Base-by-base conservation (phyloP, 768 basidiomycete genomes). In the Lentinula boryana region DNA sequence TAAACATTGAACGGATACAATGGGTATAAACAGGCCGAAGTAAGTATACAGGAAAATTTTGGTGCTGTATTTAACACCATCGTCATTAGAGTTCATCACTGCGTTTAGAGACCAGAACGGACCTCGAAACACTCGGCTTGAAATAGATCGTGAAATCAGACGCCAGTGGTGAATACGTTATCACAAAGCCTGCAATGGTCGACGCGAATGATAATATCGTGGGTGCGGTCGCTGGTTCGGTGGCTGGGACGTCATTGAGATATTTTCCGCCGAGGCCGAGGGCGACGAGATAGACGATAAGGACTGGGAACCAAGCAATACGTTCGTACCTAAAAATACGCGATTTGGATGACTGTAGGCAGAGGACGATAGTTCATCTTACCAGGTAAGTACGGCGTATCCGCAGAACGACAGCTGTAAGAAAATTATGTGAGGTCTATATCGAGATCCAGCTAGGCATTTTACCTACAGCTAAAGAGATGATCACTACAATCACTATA, bases 81-180 rank as follows among this genome's bases (percentile, higher is more conserved):
- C 23, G 40, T 16, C 21, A 27, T 3, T 41, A 32, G 3, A 36
- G 10, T 16, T 21, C 36, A 23, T n/a, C 10, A 13, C 13, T 15
- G 18, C 15, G 10, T 12, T 16, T 21, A 43, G 1, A 18, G 21
- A 38, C 3, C 4, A 27, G 8, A 32, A 63, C 74, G 32, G 15
- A 86, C 87, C 84, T 83, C 0, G 87, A 77, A 4, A 83, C 85
- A 8, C 77, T 72, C 0, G 84, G 79, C 9, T 75, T 73, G 69
- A 83, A 87, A 70, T 93, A 93, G 56, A 77, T 84, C 5, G 89
- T 87, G 67, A 89, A 93, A 66, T 94, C 92, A 5, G 88, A 85
- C 16, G 82, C 80, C 62, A 90, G 68, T 0, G 80, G 70, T 1
- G 83, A 77, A 64, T 76, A 92, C 0, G 86, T 84, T 62, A 92